Percentiles rank a stretch among this genome's conserved stretches.
Conservation (phyloP, 345 rosid genomes). For the Murraya paniculata region DNA sequence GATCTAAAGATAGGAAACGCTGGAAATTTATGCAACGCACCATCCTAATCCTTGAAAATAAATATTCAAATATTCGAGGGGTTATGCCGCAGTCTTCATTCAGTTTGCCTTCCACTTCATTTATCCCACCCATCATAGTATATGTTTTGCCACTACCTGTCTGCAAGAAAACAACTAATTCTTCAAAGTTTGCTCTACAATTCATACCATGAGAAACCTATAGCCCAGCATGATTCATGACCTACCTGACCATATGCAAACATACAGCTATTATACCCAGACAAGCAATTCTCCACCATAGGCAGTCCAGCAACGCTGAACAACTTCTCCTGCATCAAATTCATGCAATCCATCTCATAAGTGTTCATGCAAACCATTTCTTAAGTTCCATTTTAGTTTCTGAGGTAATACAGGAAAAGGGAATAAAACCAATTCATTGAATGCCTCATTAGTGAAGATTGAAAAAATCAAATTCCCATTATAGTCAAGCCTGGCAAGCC, state of each 20-base stretch:
- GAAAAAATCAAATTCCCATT: neutral
- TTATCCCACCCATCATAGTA: conserved; percentile 91
- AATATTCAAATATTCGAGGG: conserved; percentile 75
- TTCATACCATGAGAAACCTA: neutral
- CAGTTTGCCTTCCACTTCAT: conserved; percentile 47
- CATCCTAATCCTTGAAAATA: conserved; percentile 73
- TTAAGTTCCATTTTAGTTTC: neutral
- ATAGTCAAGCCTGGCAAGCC: neutral
- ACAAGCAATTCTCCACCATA: conserved; percentile 95
- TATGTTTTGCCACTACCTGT: conserved; percentile 98
- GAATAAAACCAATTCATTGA: neutral
- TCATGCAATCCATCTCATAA: conserved; percentile 18
- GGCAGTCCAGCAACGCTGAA: conserved; percentile 80
- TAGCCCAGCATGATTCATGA: neutral
- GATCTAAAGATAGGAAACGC: neutral
- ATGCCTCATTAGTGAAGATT: neutral
- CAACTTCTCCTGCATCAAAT: conserved; percentile 57
- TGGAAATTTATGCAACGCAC: conserved; percentile 25
- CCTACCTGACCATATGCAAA: conserved; percentile 96
- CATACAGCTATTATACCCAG: conserved; percentile 93
- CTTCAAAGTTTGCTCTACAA: neutral
- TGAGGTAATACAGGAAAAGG: neutral
- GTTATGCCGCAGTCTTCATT: conserved; percentile 79
- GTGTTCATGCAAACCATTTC: neutral
- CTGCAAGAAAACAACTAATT: conserved; percentile 41